Percentiles rank a stretch among this genome's conserved stretches.
These are phyloP conservation scores for Sarocladiaceae sp. DNA, from an alignment of 2,329 filamentous ascomycete genomes.

Conservation along the genomic window DNA sequence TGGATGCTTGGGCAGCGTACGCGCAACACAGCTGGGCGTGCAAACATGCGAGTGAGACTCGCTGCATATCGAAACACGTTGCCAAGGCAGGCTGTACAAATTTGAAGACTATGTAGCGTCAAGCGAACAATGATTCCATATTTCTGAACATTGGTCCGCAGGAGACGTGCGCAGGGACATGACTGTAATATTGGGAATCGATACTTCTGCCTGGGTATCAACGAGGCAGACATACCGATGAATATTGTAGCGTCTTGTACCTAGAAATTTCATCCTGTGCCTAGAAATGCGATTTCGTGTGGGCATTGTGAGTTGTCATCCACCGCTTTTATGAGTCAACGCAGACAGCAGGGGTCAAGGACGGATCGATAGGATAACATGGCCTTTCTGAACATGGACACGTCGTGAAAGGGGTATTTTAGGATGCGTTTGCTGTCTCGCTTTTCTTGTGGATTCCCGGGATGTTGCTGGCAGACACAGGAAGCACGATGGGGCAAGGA, in stretches of 20 bases:
- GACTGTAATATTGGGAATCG: too few relatives aligned
- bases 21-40: not conserved
- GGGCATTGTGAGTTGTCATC: not conserved
- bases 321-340: conserved; percentile 9
- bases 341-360: not conserved
- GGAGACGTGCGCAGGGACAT: not conserved
- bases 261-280: not conserved
- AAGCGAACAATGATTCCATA: not conserved
- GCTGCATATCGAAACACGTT: not conserved
- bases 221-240: too few relatives aligned
- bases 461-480: not conserved
- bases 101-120: not conserved
- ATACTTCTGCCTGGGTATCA: too few relatives aligned
- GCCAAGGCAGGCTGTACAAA: not conserved
- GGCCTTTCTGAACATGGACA: not conserved
- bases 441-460: conserved; percentile 1
- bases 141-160: not conserved
- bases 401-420: not conserved
- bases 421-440: not conserved
- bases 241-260: too few relatives aligned
- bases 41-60: not conserved
- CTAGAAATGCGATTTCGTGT: not conserved
- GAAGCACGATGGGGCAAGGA: too few relatives aligned
- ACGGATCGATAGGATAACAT: conserved; percentile 1
- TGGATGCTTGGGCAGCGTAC: conserved; percentile 9